Evolutionary conservation across 805 yeast species (phyloP), one percentile per base, ranked within the genome.

Genomic region (Cyberlindnera galapagoensis): DNA sequence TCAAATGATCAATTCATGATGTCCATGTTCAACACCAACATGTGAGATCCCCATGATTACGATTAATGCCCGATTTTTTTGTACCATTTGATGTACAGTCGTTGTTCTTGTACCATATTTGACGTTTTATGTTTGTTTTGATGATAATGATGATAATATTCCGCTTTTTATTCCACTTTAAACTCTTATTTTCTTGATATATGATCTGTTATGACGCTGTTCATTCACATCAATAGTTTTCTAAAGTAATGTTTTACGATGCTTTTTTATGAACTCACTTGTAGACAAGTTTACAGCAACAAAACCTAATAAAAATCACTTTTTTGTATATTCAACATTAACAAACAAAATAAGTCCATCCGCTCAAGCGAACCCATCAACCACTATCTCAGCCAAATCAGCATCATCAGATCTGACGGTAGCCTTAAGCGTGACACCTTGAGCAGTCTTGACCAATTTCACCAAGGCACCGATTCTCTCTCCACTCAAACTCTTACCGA

Each of bases 401-500:
- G 59, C 69, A 35, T 55, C 51, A 29, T 58, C 69, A 17, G 67
- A 48, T 38, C 67, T 61, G n/a, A 66, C 60, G 9, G 49, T 30
- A 21, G 69, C 57, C 55, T 65, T 67, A 28, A 68, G 51, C 12
- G 71, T 65, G 18, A 69, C 64, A 17, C 75, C 75, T 35, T 56
- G 55, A 3, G 70, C 50, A 33, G 61, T 56, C 45, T 54, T 54
- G 20, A 65, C 72, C 42, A 71, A 58, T 36, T 66, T 63, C 20
- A 65, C 59, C 26, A 46, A 34, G 5, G 62, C 68, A 27, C 60
- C 69, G 30, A 65, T 62, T 43, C 58, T 63, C 43, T 49, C 76
- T 53, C 63, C 80, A 60, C 26, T 58, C 38, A 63, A 57, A 14
- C 47, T 76, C 62, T 81, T 82, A 52, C 96, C 97, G 51, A 70